These are phyloP conservation scores for Fraxinus albicans DNA, from an alignment of 305 asterid species.

Conservation along the genomic window DNA sequence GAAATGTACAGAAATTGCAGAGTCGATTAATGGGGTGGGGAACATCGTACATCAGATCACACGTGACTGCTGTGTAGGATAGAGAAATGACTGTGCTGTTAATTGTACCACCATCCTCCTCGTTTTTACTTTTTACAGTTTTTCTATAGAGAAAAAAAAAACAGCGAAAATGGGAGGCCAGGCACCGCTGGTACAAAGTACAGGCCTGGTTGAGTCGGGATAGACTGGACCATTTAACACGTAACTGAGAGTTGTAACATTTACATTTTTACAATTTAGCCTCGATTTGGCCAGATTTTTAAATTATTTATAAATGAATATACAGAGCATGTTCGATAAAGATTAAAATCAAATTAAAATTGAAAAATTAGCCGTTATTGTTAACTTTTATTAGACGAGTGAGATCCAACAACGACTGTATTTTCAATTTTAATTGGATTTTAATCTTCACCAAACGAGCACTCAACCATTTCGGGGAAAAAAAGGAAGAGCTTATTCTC, in stretches of 20 bases:
- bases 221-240: neutral
- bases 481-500: slow-evolving; percentile 55
- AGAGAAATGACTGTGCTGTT: neutral
- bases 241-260: neutral
- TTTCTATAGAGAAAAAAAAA: no score
- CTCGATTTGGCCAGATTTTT: no score
- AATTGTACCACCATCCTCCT: neutral
- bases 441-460: no score
- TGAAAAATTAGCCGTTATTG: no score
- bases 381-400: no score
- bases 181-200: neutral
- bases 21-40: slow-evolving; percentile 15
- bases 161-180: neutral
- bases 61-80: slow-evolving; percentile 42
- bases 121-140: neutral
- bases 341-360: no score
- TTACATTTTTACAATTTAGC: neutral
- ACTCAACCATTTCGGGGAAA: slow-evolving; percentile 38
- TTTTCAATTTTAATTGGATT: no score
- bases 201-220: neutral
- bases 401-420: no score
- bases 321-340: no score
- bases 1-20: neutral
- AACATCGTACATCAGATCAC: slow-evolving; percentile 40
- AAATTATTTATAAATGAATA: no score